Conservation (phyloP, 805 yeast species). For the Lipomyces anomalus region DNA sequence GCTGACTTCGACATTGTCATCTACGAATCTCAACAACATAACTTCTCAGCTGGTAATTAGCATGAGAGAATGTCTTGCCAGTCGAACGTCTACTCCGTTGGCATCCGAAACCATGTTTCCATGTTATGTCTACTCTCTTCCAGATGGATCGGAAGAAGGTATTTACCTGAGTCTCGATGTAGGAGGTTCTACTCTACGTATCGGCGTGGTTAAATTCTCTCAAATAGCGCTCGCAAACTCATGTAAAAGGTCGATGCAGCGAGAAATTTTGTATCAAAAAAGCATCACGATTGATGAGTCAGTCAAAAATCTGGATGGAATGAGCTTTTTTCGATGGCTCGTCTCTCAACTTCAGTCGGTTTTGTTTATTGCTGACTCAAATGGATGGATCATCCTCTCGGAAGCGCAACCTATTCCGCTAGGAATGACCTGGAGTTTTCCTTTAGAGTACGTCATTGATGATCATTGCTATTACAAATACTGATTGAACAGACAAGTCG, state of each 20-base stretch:
- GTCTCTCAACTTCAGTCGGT: conserved; percentile 26
- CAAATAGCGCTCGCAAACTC: too few relatives aligned
- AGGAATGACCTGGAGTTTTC: conserved; percentile 36
- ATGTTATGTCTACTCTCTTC: conserved; percentile 67
- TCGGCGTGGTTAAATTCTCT: conserved; percentile 69
- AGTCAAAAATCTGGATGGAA: conserved; percentile 29
- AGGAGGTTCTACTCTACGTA: conserved; percentile 89
- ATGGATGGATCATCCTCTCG: conserved; percentile 2
- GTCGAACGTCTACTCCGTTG: conserved; percentile 13
- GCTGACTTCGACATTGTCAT: conserved; percentile 12
- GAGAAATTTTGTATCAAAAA: conserved; percentile 20
- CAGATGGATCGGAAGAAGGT: conserved; percentile 74
- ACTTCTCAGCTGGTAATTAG: conserved; percentile 9
- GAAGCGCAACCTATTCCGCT: conserved; percentile 14
- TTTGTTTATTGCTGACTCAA: conserved; percentile 1
- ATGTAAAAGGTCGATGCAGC: conserved; percentile 1
- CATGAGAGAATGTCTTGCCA: conserved; percentile 4
- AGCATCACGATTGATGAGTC: conserved; percentile 24
- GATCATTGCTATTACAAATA: background rate
- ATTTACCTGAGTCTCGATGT: conserved; percentile 75
- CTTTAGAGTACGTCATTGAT: conserved; percentile 23
- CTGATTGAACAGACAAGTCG: conserved; percentile 19
- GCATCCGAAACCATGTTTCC: conserved; percentile 57
- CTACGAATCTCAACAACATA: conserved; percentile 11
- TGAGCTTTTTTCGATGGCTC: conserved; percentile 32